Evolutionary conservation across 495 filamentous ascomycete species (phyloP).

Genomic region (Aspergillus haitiensis): DNA sequence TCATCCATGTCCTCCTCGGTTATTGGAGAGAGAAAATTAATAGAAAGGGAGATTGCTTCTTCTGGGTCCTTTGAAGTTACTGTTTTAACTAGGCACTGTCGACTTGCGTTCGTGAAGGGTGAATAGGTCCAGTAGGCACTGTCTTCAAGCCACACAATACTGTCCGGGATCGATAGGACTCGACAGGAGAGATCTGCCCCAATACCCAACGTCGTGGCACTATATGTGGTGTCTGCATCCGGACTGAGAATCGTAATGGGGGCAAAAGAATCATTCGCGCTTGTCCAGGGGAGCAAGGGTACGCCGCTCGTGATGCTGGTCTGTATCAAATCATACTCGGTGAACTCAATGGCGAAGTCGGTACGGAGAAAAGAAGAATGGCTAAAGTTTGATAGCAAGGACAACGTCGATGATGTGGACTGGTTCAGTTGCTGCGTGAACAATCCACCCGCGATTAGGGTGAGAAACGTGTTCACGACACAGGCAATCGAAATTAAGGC

Average conservation of each 20-base stretch:
- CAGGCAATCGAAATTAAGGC: conserved; percentile 39
- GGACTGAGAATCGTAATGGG: conserved; percentile 31
- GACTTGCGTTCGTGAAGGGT: conserved; percentile 28
- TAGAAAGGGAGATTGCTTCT: conserved; percentile 36
- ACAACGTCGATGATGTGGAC: conserved; percentile 29
- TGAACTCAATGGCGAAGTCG: conserved; percentile 44
- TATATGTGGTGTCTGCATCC: conserved; percentile 32
- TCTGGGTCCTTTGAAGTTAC: conserved; percentile 24
- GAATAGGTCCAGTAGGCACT: conserved; percentile 35
- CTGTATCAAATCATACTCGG: conserved; percentile 44
- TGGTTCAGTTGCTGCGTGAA: conserved; percentile 40
- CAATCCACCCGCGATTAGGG: conserved; percentile 40
- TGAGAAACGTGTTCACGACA: conserved; percentile 37
- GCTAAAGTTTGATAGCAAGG: conserved; percentile 38
- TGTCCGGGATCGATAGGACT: conserved; percentile 22
- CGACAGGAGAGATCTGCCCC: conserved; percentile 35
- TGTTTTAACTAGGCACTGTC: conserved; percentile 35
- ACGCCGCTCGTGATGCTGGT: conserved; percentile 43
- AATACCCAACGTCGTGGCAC: conserved; percentile 36
- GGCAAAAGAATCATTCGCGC: conserved; percentile 38
- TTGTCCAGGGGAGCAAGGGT: conserved; percentile 41
- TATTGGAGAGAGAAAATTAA: conserved; percentile 40
- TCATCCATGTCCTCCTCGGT: conserved; percentile 26
- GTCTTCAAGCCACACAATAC: conserved; percentile 19
- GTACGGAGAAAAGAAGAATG: conserved; percentile 33